phyloP scores from a whole-genome alignment of 371 early-diverging fungal genomes.

The Actinomucor elegans region DNA sequence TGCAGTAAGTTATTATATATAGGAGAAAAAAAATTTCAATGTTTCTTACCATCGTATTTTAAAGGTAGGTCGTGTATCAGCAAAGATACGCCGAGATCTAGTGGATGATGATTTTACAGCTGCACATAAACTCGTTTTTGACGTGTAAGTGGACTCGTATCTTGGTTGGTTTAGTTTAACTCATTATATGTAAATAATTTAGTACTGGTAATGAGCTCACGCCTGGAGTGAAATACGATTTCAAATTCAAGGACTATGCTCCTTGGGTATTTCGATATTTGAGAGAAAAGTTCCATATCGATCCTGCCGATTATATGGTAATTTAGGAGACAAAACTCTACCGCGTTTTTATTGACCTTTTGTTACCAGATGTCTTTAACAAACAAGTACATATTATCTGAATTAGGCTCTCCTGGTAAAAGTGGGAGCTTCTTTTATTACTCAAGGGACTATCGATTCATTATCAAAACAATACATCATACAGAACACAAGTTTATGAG shows the following conservation, averaged over 20 bases:
- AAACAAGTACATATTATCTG: slow-evolving; percentile 92
- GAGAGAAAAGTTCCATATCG: slow-evolving; percentile 82
- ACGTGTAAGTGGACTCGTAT: slow-evolving; percentile 20
- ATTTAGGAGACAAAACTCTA: neutral
- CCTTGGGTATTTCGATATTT: slow-evolving; percentile 94
- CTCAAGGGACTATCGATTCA: slow-evolving; percentile 96
- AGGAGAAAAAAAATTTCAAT: too few relatives aligned
- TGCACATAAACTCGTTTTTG: slow-evolving; percentile 84
- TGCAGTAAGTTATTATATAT: slow-evolving; percentile 62
- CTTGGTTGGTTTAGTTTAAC: too few relatives aligned
- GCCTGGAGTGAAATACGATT: slow-evolving; percentile 91
- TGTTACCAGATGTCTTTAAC: slow-evolving; percentile 77
- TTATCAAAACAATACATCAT: slow-evolving; percentile 96
- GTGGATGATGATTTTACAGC: slow-evolving; percentile 78
- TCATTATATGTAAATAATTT: too few relatives aligned
- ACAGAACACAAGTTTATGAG: slow-evolving; percentile 91
- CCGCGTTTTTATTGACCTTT: neutral
- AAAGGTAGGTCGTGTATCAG: slow-evolving; percentile 73
- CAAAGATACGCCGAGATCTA: slow-evolving; percentile 72
- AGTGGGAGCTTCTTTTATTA: slow-evolving; percentile 95
- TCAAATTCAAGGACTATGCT: slow-evolving; percentile 97
- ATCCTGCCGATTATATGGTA: slow-evolving; percentile 91
- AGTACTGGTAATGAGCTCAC: slow-evolving; percentile 90
- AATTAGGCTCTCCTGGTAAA: slow-evolving; percentile 92
- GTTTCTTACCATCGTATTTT: too few relatives aligned